These are phyloP conservation scores for Cyclotella distinguenda DNA, from an alignment of 108 stramenopile species.

Conservation along the genomic window DNA sequence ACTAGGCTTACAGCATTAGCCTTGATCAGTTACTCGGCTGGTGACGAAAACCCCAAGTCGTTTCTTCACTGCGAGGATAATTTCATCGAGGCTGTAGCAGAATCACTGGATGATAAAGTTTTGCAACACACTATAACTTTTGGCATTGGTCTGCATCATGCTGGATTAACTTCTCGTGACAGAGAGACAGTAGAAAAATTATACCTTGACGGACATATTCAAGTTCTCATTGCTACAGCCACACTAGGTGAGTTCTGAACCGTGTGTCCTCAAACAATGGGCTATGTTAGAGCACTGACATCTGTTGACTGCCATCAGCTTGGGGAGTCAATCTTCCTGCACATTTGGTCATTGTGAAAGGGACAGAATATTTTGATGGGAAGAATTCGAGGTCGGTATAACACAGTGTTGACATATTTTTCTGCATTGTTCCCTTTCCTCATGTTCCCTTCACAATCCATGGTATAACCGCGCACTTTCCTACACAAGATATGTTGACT, in stretches of 20 bases:
- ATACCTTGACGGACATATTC: conserved; percentile 89
- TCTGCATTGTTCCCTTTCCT: no score
- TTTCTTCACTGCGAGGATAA: conserved; percentile 82
- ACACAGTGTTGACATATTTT: no score
- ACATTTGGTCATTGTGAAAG: conserved; percentile 94
- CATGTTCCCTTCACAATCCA: no score
- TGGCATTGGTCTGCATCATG: conserved; percentile 98
- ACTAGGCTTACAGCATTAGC: conserved; percentile 97
- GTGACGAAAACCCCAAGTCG: conserved; percentile 70
- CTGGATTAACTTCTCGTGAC: conserved; percentile 73
- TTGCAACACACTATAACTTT: conserved; percentile 93
- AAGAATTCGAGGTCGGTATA: no score
- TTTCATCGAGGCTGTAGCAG: conserved; percentile 68
- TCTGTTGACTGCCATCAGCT: no score
- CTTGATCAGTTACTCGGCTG: conserved; percentile 83
- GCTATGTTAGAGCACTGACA: no score
- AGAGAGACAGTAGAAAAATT: conserved; percentile 86
- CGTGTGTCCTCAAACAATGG: no score
- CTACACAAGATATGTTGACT: conserved; percentile 96
- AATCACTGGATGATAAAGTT: conserved; percentile 79
- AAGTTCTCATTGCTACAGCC: conserved; percentile 90
- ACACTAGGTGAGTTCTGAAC: conserved; percentile 65
- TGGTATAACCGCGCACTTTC: no score
- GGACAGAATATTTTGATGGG: conserved; percentile 98
- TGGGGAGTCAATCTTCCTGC: conserved; percentile 99